Base-by-base conservation (phyloP, 2,329 filamentous ascomycete genomes). In the Westerdykella sp. region DNA sequence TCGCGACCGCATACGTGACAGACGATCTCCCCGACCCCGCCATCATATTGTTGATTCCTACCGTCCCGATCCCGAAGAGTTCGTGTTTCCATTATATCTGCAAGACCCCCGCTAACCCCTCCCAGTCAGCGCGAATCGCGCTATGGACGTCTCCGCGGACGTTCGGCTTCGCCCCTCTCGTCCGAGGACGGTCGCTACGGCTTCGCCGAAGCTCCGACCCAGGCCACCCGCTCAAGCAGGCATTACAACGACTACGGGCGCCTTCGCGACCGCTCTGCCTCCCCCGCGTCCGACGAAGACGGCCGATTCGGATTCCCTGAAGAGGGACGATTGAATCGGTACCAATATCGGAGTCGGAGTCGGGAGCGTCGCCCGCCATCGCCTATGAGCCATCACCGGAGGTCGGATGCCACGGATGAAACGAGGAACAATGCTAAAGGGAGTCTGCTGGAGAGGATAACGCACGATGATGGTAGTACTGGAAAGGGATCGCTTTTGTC, bases 231-330 rank as follows among this genome's bases (percentile, higher is more conserved):
- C 25, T 9, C 25, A 28, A 28, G 9, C 25, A 28, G 25, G 11
- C 25, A 28, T 28, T 28, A 28, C 25, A 28, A 28, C 25, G 25
- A 28, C 25, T 60, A 65, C 30, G 75, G 75, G 30, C 71, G 75
- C 38, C 69, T 80, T 38, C 73, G 79, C 37, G 70, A 78, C 54
- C 75, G 80, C 49, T 82, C 78, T 59, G 79, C 79, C 15, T 83
- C 79, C 6, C 80, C 80, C 21, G 55, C 53, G 16, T 64, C 69
- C 14, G 60, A 66, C 37, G 63, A 70, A 38, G 69, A 74, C 42
- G 71, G 76, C 14, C 66, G 71, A 3, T 70, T 65, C 30, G 73
- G 73, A 5, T 75, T 75, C 50, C 60, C 59, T 13, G 72, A 77
- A 73, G 48, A 28, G 25, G 25, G 25, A 28, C 25, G 25, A 12